Evolutionary conservation across 2,329 filamentous ascomycete genomes (phyloP), one percentile per base, ranked within the genome.

Genomic region (Trichoderma atroviride): DNA sequence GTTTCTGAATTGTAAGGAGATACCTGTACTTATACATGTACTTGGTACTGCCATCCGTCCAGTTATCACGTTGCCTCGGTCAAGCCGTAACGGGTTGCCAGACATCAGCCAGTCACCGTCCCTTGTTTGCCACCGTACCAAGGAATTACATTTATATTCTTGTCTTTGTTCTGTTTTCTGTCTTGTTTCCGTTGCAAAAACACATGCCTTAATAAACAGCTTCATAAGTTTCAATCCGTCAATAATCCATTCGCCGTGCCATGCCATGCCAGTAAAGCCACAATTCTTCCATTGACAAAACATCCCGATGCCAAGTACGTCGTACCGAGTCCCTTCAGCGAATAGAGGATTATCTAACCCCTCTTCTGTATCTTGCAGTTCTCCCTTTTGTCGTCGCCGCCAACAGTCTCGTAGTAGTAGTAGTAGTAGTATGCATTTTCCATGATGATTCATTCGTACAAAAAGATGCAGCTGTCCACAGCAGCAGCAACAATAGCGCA

Each of bases 261-360:
- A 43, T 56, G 61, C 61, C 70, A 72, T 74, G 71, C 74, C 70
- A 68, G 73, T 70, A 68, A 73, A 74, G 69, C 69, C 72, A 72
- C 47, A 70, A 70, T 57, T 72, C 50, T 74, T 74, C 73, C 72
- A 59, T 24, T 50, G 47, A 50, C 62, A 64, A 27, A 53, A 29
- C 50, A 58, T 37, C 57, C 22, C 40, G 62, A 64, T 52, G 19
- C 47, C 56, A 31, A n/a, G 37, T 58, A 53, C 52, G 29, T 59
- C 55, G 63, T 59, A 58, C 40, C 55, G 40, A 47, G 55, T 59
- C 40, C 68, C 67, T 62, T 73, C 73, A 72, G 74, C 76, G 76
- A 77, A 78, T 76, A 80, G 81, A 83, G 81, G 82, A 81, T 78
- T 85, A 84, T 83, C 83, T 85, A 85, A 85, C 75, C 81, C 82